Conservation (phyloP, 345 rosid genomes). For the Hibiscus trionum region DNA sequence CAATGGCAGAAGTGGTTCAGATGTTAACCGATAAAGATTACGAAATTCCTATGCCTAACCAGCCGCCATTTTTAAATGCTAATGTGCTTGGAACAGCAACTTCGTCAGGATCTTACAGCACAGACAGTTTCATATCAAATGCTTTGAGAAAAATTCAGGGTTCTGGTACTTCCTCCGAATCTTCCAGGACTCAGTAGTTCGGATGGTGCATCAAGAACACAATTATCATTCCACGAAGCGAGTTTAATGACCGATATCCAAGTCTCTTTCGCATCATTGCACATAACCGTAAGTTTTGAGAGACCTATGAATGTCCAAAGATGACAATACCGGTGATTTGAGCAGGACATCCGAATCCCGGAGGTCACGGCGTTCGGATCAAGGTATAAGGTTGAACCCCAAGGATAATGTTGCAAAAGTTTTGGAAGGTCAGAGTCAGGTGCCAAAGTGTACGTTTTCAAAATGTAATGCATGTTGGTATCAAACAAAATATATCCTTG, state of each 20-base stretch:
- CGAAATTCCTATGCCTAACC: slow-evolving; percentile 30
- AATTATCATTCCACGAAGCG: not conserved
- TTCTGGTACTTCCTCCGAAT: slow-evolving; percentile 23
- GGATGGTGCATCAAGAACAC: slow-evolving; percentile 2
- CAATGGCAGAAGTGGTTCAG: slow-evolving; percentile 35
- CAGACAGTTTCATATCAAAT: slow-evolving; percentile 24
- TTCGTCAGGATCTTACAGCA: slow-evolving; percentile 17
- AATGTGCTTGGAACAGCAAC: slow-evolving; percentile 12
- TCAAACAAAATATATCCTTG: no score
- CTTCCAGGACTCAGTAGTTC: slow-evolving; percentile 23
- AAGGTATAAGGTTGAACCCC: not conserved
- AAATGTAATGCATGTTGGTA: no score
- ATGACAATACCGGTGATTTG: no score
- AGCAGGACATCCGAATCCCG: not conserved
- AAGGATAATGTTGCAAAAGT: not conserved
- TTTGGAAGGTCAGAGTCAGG: not conserved
- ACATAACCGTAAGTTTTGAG: not conserved
- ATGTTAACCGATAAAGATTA: slow-evolving; percentile 24
- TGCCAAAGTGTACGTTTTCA: no score
- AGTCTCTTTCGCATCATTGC: not conserved
- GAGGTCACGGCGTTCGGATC: not conserved
- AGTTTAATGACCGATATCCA: not conserved
- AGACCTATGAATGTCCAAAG: not conserved
- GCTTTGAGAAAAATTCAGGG: slow-evolving; percentile 16
- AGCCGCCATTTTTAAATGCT: slow-evolving; percentile 45